Evolutionary conservation across 2,329 filamentous ascomycete species (phyloP).

Genomic region (Penicillium griseofulvum): DNA sequence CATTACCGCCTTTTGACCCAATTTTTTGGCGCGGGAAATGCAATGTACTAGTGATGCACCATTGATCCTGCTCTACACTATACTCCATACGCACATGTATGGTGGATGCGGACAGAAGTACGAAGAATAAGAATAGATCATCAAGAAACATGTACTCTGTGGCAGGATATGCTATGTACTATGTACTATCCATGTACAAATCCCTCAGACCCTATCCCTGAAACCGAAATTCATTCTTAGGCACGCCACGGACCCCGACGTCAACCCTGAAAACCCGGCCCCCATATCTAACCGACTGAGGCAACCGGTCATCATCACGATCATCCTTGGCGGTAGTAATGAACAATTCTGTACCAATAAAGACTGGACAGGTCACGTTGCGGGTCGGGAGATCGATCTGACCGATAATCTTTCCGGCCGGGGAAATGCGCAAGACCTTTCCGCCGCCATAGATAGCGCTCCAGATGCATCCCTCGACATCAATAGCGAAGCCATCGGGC

Average conservation of each 20-base stretch:
- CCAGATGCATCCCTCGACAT: constrained; percentile 84
- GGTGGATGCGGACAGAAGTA: background rate
- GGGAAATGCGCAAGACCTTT: constrained; percentile 71
- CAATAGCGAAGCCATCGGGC: constrained; percentile 82
- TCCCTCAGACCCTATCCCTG: constrained; percentile 11
- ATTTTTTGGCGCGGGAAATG: background rate
- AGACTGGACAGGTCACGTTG: constrained; percentile 77
- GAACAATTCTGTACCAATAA: constrained; percentile 70
- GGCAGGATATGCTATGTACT: background rate
- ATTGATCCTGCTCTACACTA: background rate
- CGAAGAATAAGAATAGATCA: background rate
- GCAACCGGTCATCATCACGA: constrained; percentile 58
- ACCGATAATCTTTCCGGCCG: constrained; percentile 67
- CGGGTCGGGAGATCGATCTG: constrained; percentile 73
- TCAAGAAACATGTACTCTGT: background rate
- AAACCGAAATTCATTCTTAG: constrained; percentile 64
- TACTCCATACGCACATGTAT: background rate
- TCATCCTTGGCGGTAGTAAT: constrained; percentile 76
- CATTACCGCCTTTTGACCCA: background rate
- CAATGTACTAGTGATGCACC: constrained; percentile 1
- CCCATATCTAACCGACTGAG: constrained; percentile 61
- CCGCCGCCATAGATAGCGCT: constrained; percentile 78
- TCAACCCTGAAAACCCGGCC: constrained; percentile 75
- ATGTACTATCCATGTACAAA: background rate
- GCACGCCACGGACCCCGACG: constrained; percentile 67